Base-by-base conservation (phyloP, 129 eudicot genomes). In the Tanacetum coccineum region DNA sequence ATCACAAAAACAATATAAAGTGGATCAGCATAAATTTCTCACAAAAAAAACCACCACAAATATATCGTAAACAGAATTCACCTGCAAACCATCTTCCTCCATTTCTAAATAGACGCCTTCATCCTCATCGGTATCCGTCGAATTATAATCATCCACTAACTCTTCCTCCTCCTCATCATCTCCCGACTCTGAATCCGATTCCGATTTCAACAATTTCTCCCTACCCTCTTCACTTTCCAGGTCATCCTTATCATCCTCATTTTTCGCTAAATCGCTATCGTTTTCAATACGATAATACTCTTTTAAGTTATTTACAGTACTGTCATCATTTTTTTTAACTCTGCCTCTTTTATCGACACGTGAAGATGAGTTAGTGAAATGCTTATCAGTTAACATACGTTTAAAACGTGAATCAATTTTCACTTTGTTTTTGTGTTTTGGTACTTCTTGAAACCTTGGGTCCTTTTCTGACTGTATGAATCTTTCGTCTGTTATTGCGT, bases 291-390 rank as follows among this genome's bases (percentile, higher is more conserved):
- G 86, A 48, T 92, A 92, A 25, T 81, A 92, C 47, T 82, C 83
- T 63, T 68, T 68, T 32, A 92, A 82, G 62, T 81, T 78, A 59
- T 70, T 80, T 5, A 76, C 61, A 30, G 87, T 28, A 5, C 67
- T 32, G 32, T 57, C 57, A 9, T 66, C 72, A 30, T 85, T 70
- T 13, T 66, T 69, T 22, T 49, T 81, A 52, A 63, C 63, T 70
- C 78, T 88, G 2, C 98, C 98, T 17, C 98, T 78, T 78, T 87
- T 92, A 65, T 92, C 98, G 0, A 83, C 77, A 14, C 81, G 76
- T 40, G 85, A 83, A 11, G 88, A 75, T 0, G 95, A 85, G 3
- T 81, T 53, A 0, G 87, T 59, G 66, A 92, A 92, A 13, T 71
- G 73, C 39, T 81, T 78, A 61, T 92, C 96, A 3, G 87, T 92